Evolutionary conservation across 495 filamentous ascomycete genomes (phyloP).

Genomic region (Podospora fimiseda): DNA sequence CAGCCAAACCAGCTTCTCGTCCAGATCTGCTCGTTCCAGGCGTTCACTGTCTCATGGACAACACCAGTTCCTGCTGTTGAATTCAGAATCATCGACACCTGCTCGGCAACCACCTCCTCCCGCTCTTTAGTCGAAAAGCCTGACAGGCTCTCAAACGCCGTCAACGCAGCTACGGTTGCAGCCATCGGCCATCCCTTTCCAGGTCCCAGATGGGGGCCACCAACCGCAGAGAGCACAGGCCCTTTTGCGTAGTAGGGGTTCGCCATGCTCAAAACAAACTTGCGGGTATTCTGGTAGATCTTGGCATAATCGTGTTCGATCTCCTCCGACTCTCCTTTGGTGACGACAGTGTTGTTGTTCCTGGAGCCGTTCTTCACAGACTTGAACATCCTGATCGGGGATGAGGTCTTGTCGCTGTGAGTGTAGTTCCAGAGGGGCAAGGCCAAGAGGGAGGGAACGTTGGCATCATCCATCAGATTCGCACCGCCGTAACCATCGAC

Average conservation of each 20-base stretch:
- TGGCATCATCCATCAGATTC: constrained; percentile 61
- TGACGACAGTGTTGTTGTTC: not conserved
- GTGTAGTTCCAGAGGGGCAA: constrained; percentile 31
- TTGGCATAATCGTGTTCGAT: constrained; percentile 19
- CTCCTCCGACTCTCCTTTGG: constrained; percentile 2
- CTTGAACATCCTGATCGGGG: constrained; percentile 6
- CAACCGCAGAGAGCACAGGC: constrained; percentile 48
- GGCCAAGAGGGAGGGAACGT: constrained; percentile 53
- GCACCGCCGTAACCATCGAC: constrained; percentile 54
- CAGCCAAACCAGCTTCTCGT: constrained; percentile 63
- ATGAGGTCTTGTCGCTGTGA: not conserved
- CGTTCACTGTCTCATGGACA: constrained; percentile 56
- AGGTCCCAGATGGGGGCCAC: constrained; percentile 53
- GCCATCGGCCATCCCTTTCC: constrained; percentile 58
- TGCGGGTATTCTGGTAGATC: constrained; percentile 53
- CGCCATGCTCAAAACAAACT: constrained; percentile 44
- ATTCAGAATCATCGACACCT: constrained; percentile 38
- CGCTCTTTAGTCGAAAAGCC: constrained; percentile 34
- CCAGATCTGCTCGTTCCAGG: constrained; percentile 46
- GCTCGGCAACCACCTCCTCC: constrained; percentile 21
- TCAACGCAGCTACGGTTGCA: constrained; percentile 42
- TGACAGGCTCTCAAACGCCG: constrained; percentile 38
- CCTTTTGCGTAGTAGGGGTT: constrained; percentile 57
- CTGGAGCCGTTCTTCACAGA: constrained; percentile 3
- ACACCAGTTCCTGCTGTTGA: constrained; percentile 52